Evolutionary conservation across 352 stramenopile species (phyloP), one percentile per base, ranked within the genome.

Genomic region (Thraustochytrium sp.): DNA sequence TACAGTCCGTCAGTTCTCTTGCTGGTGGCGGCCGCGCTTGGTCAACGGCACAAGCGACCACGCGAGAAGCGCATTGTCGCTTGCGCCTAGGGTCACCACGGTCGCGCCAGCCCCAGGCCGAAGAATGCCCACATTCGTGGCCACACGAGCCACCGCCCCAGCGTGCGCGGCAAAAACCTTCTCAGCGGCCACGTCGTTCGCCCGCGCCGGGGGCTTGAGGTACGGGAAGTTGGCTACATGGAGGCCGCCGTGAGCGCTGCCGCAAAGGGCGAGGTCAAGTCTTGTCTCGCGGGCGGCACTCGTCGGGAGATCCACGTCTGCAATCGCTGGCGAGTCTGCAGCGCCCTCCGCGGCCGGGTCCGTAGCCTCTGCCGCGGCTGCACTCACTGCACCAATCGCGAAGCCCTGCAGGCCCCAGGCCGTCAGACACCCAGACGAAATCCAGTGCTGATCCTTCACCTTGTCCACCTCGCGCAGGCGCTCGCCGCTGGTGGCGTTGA

Each of bases 371-470:
- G n/a, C n/a, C n/a, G n/a, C n/a, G n/a, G n/a, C n/a, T n/a, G n/a
- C n/a, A n/a, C n/a, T n/a, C n/a, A n/a, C n/a, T n/a, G n/a, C n/a
- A n/a, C 16, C 8, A 29, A 54, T 1, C 62, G 88, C 92, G 23
- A 89, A 84, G 13, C 95, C 95, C 85, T 98, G 94, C 2, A 96
- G 91, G 0, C 88, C 84, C 92, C 92, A 96, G 0, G 89, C 90
- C 5, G 95, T 82, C 0, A 89, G 92, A 42, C 88, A 89, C 2
- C 89, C 93, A 86, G 92, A 92, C 2, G 93, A 95, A 74, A 94
- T 88, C 94, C 94, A 98, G 29, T 89, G 77, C 23, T 94, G 93
- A 55, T 97, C 92, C 23, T 90, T 87, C 54, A 96, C 88, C 86
- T 64, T 96, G 5, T 48, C 90, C 82, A 53, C 90, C 36, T 92